Base-by-base conservation (phyloP, 768 basidiomycete species). In the Trametes cinnabarina region DNA sequence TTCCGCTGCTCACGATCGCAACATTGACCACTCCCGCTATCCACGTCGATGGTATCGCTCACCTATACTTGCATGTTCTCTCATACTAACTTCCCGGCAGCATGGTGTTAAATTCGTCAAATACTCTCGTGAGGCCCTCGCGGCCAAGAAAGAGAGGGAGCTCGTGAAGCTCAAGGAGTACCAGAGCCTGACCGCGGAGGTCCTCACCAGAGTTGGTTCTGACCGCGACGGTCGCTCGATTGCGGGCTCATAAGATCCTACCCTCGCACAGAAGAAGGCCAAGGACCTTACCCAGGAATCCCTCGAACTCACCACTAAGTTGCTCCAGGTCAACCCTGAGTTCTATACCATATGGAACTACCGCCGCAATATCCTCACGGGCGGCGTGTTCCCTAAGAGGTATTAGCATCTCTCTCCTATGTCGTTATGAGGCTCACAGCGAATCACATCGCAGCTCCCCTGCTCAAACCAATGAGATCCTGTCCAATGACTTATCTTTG, bases 311-410 rank as follows among this genome's bases (percentile, higher is more conserved):
- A 96, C 94, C 0, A 86, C 86, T 15, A 78, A 76, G 25, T 71
- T 98, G 22, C 83, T 99, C 9, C 84, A 85, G 50, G 65, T 89
- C 40, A 98, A 98, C 68, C 94, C 96, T 2, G 97, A 99, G 73
- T 94, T 94, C 69, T 97, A 97, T 72, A 95, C 96, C 1, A 76
- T 91, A 35, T 98, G 97, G 97, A 96, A 97, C 72, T 95, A 94
- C 73, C 81, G 97, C 44, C 79, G 96, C 30, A 79, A 83, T 51
- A 94, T 97, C 59, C 73, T 96, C 19, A 68, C 86, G 39, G 75
- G 83, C 22, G 88, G 88, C 2, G 70, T 91, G 43, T 94, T 96
- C 63, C 80, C 81, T 10, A 67, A 72, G 12, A 83, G 82, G 93
- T 92, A 57, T 8, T 47, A 78, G n/a, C 51, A 19, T 15, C 10